phyloP scores from a whole-genome alignment of 306 rosid genomes.

The Mimosa pudica region DNA sequence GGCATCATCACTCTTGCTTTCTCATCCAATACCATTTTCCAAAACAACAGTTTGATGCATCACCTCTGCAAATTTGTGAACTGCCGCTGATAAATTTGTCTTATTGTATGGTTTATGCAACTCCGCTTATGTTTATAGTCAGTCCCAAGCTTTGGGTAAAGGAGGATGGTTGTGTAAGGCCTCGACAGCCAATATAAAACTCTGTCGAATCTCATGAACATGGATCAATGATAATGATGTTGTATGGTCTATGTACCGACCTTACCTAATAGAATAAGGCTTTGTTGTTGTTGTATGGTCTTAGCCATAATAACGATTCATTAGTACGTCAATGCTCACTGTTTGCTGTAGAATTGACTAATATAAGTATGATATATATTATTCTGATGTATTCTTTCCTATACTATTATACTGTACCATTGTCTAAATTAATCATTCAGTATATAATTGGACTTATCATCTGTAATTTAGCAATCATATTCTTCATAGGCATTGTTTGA shows the following conservation, averaged over 20 bases:
- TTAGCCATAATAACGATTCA: conserved; percentile 16
- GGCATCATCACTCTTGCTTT: conserved; percentile 12
- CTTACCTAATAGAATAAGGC: too few relatives aligned
- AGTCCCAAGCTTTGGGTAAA: too few relatives aligned
- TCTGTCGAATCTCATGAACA: too few relatives aligned
- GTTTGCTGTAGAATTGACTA: not conserved
- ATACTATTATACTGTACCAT: not conserved
- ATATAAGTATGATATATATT: conserved; percentile 8
- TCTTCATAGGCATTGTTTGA: conserved; percentile 17
- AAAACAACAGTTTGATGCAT: not conserved
- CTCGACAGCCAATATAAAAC: too few relatives aligned
- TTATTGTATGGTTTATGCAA: not conserved
- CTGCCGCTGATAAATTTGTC: not conserved
- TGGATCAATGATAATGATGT: too few relatives aligned
- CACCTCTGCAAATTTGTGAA: not conserved
- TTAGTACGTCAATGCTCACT: not conserved
- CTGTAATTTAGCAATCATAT: conserved; percentile 8
- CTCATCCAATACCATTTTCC: conserved; percentile 2
- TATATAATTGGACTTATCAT: conserved; percentile 22
- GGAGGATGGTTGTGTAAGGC: too few relatives aligned
- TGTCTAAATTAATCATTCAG: not conserved
- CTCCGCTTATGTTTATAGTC: too few relatives aligned
- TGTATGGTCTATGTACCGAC: too few relatives aligned
- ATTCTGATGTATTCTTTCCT: not conserved
- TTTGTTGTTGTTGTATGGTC: too few relatives aligned